Evolutionary conservation across 2,329 filamentous ascomycete genomes (phyloP), one percentile per base, ranked within the genome.

Genomic region (Diaporthe sp.): DNA sequence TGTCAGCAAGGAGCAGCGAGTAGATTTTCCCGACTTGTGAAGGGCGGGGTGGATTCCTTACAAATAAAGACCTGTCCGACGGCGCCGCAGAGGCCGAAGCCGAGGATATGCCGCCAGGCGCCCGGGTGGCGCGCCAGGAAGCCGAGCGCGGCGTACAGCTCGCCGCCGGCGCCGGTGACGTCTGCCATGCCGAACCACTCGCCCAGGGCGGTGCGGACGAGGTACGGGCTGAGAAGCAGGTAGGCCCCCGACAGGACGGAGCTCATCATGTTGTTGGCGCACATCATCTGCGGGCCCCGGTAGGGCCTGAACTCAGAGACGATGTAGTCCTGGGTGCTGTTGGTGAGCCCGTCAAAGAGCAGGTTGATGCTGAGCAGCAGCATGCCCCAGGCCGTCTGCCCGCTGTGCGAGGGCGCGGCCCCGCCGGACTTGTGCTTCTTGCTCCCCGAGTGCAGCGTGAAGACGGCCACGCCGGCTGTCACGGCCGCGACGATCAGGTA

Each of bases 251-350:
- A 98, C 73, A 98, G 87, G 61, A 92, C 81, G 4, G 95, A 96
- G 79, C 91, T 93, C 83, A 98, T 93, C 72, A 98, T 86, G 82
- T 98, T 99, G 84, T 98, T 95, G 51, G 96, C 96, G 82, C 96
- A 97, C 97, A 99, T 99, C 97, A 99, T 99, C 89, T 99, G 97
- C 75, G 96, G 95, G 13, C 97, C 97, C 3, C 92, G 91, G 82
- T 97, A 98, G 19, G 93, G 92, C 77, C 91, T 91, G 84, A 95
- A 97, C 9, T 91, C 88, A 77, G 85, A 84, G 83, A 98, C 98
- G 83, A 99, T 95, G 83, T 98, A 92, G 84, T 99, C 97, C 87
- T 99, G 97, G 3, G 96, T 98, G 71, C 93, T 95, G 84, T 99
- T 99, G 74, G 96, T 98, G 71, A 99, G 88, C 77, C 97, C 97